These are phyloP conservation scores for Solanum ahanhuiri DNA, from an alignment of 257 asterid species.

Conservation along the genomic window DNA sequence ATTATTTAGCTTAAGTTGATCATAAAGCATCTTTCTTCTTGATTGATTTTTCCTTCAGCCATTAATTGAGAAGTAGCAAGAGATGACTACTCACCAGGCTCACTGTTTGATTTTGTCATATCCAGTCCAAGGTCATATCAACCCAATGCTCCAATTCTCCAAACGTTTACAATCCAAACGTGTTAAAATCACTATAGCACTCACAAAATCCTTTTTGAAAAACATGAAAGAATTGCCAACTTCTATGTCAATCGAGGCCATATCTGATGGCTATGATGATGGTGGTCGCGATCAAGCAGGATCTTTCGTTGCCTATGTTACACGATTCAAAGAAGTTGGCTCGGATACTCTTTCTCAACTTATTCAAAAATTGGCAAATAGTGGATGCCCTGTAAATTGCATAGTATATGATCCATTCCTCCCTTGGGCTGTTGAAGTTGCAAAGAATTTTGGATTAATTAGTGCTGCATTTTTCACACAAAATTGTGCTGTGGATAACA, in stretches of 20 bases:
- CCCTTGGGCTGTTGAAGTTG: no score
- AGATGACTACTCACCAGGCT: neutral
- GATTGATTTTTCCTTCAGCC: constrained; percentile 11
- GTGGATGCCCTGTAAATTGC: neutral
- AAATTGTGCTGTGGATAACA: no score
- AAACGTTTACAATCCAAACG: neutral
- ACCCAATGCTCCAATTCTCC: constrained; percentile 30
- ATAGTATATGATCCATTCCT: neutral
- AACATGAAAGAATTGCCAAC: constrained; percentile 1
- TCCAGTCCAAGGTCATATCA: constrained; percentile 38
- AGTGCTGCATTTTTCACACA: no score
- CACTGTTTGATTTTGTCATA: constrained; percentile 23
- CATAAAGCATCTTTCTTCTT: neutral
- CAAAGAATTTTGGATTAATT: no score
- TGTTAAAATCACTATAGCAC: neutral
- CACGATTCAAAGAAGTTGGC: neutral
- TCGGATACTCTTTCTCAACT: no score
- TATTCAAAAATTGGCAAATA: no score
- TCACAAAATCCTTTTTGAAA: neutral
- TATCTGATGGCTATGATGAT: constrained; percentile 38
- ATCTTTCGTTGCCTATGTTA: neutral
- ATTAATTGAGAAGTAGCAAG: no score
- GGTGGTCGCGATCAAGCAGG: constrained; percentile 12
- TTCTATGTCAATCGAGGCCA: constrained; percentile 4
- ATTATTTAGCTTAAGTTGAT: no score